Evolutionary conservation across 495 filamentous ascomycete genomes (phyloP).

Genomic region (Melanomma pulvis-pyrius): DNA sequence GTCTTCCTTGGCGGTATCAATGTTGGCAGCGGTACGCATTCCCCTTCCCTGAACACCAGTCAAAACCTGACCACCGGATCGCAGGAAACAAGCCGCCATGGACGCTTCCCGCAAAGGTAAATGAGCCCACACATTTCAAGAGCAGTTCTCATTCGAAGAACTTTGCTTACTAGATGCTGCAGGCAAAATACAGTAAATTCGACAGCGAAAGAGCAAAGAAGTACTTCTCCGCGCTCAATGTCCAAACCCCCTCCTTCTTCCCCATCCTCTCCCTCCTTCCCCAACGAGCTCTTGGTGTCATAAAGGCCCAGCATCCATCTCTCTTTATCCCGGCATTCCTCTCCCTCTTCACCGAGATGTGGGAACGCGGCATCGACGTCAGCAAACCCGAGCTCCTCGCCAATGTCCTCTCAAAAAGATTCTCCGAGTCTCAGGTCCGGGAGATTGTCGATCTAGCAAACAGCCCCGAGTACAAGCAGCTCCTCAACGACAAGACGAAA

Average conservation of each 20-base stretch:
- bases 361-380: conserved; percentile 52
- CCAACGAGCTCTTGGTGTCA: conserved; percentile 65
- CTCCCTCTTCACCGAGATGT: conserved; percentile 53
- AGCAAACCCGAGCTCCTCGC: conserved; percentile 52
- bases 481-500: conserved; percentile 60
- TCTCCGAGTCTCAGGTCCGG: conserved; percentile 49
- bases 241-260: conserved; percentile 54
- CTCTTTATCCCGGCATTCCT: conserved; percentile 51
- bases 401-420: conserved; percentile 44
- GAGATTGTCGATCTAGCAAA: conserved; percentile 56
- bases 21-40: conserved; percentile 57
- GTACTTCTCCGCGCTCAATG: conserved; percentile 55
- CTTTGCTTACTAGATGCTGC: not conserved
- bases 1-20: conserved; percentile 77
- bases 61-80: not conserved
- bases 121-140: not conserved
- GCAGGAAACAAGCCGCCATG: conserved; percentile 75
- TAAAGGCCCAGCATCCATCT: conserved; percentile 52
- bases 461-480: conserved; percentile 59
- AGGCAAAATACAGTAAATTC: conserved; percentile 52
- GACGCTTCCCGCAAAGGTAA: conserved; percentile 65
- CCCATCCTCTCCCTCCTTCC: conserved; percentile 60
- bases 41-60: conserved; percentile 7
- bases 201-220: conserved; percentile 59
- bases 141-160: too few relatives aligned